A percentile compares a stretch with the other conserved stretches of the same genome.
phyloP scores from a whole-genome alignment of 164 flowering plant species.

The Houttuynia cordata region DNA sequence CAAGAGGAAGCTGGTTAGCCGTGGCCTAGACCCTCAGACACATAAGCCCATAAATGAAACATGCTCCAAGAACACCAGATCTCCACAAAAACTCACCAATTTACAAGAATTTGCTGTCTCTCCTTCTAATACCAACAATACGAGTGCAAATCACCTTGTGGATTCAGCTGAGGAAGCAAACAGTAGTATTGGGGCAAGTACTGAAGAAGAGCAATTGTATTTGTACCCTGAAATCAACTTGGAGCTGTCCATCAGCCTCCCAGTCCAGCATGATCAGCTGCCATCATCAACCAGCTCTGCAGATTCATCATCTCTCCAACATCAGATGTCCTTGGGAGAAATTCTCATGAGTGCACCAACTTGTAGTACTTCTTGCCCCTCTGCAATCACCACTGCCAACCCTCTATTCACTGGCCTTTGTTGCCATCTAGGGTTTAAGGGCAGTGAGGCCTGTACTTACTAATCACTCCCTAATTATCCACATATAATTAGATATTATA shows the following conservation, averaged over 20 bases:
- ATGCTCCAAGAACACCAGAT: neutral
- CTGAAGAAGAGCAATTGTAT: constrained; percentile 4
- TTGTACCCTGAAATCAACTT: constrained; percentile 17
- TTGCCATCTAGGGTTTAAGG: constrained; percentile 18
- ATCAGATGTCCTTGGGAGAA: neutral
- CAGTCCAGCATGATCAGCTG: neutral
- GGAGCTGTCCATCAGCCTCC: constrained; percentile 20
- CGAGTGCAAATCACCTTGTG: neutral
- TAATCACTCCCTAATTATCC: constrained; percentile 5
- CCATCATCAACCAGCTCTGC: neutral
- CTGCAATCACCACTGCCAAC: neutral
- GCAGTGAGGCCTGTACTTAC: constrained; percentile 17
- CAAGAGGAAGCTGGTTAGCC: constrained; percentile 35
- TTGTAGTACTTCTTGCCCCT: neutral
- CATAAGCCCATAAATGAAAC: constrained; percentile 19
- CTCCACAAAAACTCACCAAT: neutral
- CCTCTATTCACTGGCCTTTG: constrained; percentile 15
- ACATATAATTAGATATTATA: constrained; percentile 11
- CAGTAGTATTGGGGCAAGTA: constrained; percentile 5
- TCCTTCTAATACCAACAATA: neutral
- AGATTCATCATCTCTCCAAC: constrained; percentile 6
- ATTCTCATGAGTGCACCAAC: constrained; percentile 1
- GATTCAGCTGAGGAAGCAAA: constrained; percentile 11
- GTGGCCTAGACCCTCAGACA: constrained; percentile 38
- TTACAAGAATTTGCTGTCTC: neutral